Conservation (phyloP, 805 yeast species). For the Isabelozyma rhagii region DNA sequence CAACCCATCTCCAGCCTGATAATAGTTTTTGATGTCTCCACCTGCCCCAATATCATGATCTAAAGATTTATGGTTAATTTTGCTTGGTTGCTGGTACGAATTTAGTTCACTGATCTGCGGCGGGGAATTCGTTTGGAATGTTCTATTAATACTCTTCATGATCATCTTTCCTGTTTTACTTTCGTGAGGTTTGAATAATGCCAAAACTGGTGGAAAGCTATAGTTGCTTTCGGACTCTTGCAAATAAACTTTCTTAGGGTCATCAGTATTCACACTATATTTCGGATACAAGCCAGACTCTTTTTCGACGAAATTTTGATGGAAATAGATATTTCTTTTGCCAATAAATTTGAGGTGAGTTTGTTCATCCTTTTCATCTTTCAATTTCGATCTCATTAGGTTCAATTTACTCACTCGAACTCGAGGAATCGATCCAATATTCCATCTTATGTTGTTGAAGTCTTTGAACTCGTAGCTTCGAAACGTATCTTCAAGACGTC, state of each 20-base stretch:
- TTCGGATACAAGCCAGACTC: constrained; percentile 2
- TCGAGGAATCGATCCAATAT: constrained; percentile 46
- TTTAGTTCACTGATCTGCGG: constrained; percentile 1
- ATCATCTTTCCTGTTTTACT: constrained; percentile 34
- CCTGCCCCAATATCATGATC: constrained; percentile 22
- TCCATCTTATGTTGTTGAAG: constrained; percentile 25
- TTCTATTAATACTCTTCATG: constrained; percentile 28
- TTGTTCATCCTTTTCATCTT: constrained; percentile 2
- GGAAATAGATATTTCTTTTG: constrained; percentile 35
- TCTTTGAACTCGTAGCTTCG: constrained; percentile 27
- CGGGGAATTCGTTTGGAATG: constrained; percentile 1
- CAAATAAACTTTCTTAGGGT: constrained; percentile 25
- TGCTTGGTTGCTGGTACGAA: background rate
- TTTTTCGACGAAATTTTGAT: constrained; percentile 26
- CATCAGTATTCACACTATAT: constrained; percentile 4
- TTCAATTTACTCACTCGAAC: constrained; percentile 26
- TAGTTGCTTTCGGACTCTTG: constrained; percentile 8
- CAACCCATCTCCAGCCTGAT: constrained; percentile 56
- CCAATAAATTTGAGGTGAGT: constrained; percentile 27
- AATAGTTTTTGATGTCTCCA: constrained; percentile 27
- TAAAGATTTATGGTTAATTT: constrained; percentile 8
- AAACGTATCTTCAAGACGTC: constrained; percentile 6
- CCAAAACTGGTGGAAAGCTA: constrained; percentile 27
- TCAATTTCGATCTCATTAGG: constrained; percentile 16
- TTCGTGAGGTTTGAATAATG: constrained; percentile 42